These are phyloP conservation scores for Tilletia walkeri DNA, from an alignment of 1,284 basidiomycete species.

Conservation along the genomic window DNA sequence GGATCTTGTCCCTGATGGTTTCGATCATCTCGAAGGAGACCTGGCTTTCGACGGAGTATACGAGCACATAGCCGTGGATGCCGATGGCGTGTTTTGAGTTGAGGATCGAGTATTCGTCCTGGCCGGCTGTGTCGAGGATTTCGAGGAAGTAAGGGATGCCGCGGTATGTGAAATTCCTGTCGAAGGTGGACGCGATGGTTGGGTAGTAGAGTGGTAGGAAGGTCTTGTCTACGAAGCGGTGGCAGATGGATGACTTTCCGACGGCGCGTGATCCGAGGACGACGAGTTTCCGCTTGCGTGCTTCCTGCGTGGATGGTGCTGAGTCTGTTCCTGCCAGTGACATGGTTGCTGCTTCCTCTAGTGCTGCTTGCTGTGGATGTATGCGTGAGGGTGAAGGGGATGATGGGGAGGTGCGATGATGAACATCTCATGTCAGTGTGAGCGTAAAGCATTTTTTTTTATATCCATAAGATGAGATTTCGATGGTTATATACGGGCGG, in stretches of 20 bases:
- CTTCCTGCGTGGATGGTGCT: background rate
- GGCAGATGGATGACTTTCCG: conserved; percentile 68
- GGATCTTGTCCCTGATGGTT: conserved; percentile 94
- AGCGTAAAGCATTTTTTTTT: no score
- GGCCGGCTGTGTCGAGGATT: conserved; percentile 98
- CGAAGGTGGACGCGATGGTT: conserved; percentile 86
- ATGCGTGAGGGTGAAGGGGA: no score
- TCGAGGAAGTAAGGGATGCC: conserved; percentile 88
- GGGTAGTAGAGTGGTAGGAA: conserved; percentile 83
- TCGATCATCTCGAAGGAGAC: conserved; percentile 95
- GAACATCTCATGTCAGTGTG: no score
- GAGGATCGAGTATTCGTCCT: conserved; percentile 81
- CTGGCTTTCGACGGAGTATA: conserved; percentile 89
- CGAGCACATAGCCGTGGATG: conserved; percentile 81
- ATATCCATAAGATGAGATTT: no score
- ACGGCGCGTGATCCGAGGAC: conserved; percentile 54
- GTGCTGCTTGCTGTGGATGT: background rate
- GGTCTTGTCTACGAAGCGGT: conserved; percentile 54
- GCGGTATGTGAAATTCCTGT: conserved; percentile 78
- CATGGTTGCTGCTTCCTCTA: background rate
- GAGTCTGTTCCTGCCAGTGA: conserved; percentile 6
- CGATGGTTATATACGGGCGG: no score
- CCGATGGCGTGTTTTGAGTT: conserved; percentile 78
- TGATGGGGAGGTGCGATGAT: no score
- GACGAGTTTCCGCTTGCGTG: conserved; percentile 50